phyloP scores from a whole-genome alignment of 2,329 filamentous ascomycete genomes.

The Diaporthe sp. region DNA sequence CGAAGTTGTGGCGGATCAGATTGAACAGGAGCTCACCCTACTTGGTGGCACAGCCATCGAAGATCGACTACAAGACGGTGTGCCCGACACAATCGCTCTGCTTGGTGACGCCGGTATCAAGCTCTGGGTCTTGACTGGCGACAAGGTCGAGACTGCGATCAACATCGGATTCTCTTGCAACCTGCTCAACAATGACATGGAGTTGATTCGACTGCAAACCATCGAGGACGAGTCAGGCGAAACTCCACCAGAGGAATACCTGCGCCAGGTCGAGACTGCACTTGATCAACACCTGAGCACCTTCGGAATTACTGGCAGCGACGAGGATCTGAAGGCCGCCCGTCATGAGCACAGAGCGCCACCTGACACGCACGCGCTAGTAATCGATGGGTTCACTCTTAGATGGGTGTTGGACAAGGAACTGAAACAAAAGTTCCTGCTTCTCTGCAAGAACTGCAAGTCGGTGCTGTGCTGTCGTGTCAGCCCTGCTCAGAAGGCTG shows the following conservation, averaged over 20 bases:
- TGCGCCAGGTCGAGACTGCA: slow-evolving; percentile 72
- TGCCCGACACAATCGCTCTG: slow-evolving; percentile 93
- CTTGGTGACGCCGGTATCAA: slow-evolving; percentile 96
- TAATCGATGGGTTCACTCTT: slow-evolving; percentile 95
- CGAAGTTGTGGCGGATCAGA: slow-evolving; percentile 87
- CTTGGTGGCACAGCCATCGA: slow-evolving; percentile 97
- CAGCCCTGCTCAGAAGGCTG: slow-evolving; percentile 94
- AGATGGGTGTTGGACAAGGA: slow-evolving; percentile 86
- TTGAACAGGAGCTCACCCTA: slow-evolving; percentile 89
- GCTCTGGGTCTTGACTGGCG: slow-evolving; percentile 96
- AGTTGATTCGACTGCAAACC: slow-evolving; percentile 89
- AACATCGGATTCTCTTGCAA: slow-evolving; percentile 99
- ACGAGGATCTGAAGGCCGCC: slow-evolving; percentile 84
- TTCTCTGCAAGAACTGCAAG: slow-evolving; percentile 97
- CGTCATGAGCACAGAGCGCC: slow-evolving; percentile 88
- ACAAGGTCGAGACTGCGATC: slow-evolving; percentile 99
- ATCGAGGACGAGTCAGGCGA: slow-evolving; percentile 74
- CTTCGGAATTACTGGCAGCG: slow-evolving; percentile 85
- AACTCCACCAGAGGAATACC: slow-evolving; percentile 57
- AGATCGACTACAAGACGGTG: slow-evolving; percentile 94
- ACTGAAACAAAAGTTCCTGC: slow-evolving; percentile 89
- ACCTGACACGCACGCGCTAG: slow-evolving; percentile 86
- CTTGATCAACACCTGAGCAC: slow-evolving; percentile 77
- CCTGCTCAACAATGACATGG: slow-evolving; percentile 96
- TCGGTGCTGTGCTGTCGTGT: slow-evolving; percentile 98